Evolutionary conservation across 306 rosid species (phyloP), one percentile per base, ranked within the genome.

Genomic region (Castanopsis chinensis): DNA sequence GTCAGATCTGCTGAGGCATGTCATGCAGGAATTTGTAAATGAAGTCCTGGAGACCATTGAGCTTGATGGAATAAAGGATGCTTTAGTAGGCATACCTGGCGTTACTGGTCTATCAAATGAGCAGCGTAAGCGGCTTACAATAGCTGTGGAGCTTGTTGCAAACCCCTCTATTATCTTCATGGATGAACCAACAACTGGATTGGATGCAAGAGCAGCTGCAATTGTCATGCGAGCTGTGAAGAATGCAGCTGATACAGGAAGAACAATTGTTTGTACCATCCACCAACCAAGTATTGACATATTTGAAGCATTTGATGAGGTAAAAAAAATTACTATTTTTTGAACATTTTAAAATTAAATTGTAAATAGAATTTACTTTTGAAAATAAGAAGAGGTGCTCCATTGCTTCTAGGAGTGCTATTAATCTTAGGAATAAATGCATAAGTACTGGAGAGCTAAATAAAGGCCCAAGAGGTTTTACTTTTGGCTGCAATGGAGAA

Each of bases 281-380:
- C 90, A 90, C 78, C 91, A 88, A 70, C 91, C 90, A 57, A 90
- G 94, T 54, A 90, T 86, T 43, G 89, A 88, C 68, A 90, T 90
- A 20, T 90, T 90, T 58, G 94, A 88, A 72, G 79, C 94, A 74
- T 90, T 86, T 82, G 90, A 90, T 84, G 94, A 90, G 91, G 94
- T 90, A 86, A 92, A n/a, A 92, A 92, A 75, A 85, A 18, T 52
- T 52, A 7, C 20, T 37, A 5, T 37, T 53, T 63, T 41, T 41
- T 35, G 1, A 37, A 37, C 18, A 1, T 14, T 61, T 37, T 37
- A 37, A 37, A 37, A 37, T 37, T 37, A 37, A 37, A 37, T 37
- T 37, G 45, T 37, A 37, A 37, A 28, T 1, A 3, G 55, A 51
- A 7, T 71, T 10, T 14, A 15, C 69, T 71, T 12, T 14, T 64